These are phyloP conservation scores for Cercophora samala DNA, from an alignment of 495 filamentous ascomycete species.

Conservation along the genomic window DNA sequence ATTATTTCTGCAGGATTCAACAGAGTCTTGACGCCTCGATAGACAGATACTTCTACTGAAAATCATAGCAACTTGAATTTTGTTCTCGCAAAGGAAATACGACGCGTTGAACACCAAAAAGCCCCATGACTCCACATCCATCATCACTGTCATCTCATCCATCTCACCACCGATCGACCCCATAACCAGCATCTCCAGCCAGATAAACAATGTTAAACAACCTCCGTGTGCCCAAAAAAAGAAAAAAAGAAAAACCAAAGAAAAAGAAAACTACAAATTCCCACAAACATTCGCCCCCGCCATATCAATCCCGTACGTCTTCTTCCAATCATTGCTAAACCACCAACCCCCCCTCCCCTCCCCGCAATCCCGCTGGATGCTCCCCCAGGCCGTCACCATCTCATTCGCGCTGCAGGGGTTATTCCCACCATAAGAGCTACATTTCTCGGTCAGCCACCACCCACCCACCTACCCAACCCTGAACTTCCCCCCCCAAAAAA, in stretches of 20 bases:
- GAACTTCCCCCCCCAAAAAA: too few species aligned
- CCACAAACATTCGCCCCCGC: background rate
- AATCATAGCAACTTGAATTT: too few species aligned
- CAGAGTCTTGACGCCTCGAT: too few species aligned
- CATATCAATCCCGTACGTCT: conserved; percentile 9
- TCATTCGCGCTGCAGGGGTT: conserved; percentile 6
- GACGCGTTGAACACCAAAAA: too few species aligned
- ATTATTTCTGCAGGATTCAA: too few species aligned
- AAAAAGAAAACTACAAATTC: background rate
- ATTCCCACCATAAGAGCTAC: background rate
- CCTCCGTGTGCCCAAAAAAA: background rate
- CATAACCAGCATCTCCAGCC: too few species aligned
- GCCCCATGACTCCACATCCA: background rate
- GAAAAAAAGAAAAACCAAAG: background rate
- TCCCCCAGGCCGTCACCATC: conserved; percentile 2
- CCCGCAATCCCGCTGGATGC: conserved; percentile 4
- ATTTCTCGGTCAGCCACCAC: background rate
- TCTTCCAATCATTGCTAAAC: conserved; percentile 8
- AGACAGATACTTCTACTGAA: too few species aligned
- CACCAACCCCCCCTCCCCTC: background rate
- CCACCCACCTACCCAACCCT: background rate
- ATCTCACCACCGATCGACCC: too few species aligned
- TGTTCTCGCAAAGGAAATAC: too few species aligned
- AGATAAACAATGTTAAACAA: too few species aligned
- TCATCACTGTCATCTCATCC: background rate